phyloP scores from a whole-genome alignment of 2,329 filamentous ascomycete species.

The Penicillium sumatraense region DNA sequence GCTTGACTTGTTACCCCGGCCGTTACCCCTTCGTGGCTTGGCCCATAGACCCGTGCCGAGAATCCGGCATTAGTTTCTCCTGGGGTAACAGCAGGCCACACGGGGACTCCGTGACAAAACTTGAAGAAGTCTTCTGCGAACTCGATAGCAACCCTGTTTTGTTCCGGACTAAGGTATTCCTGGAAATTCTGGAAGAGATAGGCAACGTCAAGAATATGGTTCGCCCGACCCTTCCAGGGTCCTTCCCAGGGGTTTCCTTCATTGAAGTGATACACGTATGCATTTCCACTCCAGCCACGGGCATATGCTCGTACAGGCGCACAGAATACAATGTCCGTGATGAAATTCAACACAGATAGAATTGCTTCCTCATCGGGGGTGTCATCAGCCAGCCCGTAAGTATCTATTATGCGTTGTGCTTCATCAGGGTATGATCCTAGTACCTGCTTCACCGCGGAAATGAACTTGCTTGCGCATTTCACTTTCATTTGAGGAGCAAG shows the following conservation, averaged over 20 bases:
- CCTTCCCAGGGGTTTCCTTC: constrained; percentile 55
- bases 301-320: constrained; percentile 50
- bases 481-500: constrained; percentile 27
- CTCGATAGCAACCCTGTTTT: constrained; percentile 33
- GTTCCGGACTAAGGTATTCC: constrained; percentile 39
- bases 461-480: constrained; percentile 29
- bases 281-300: constrained; percentile 37
- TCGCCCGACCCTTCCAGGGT: constrained; percentile 43
- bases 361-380: constrained; percentile 49
- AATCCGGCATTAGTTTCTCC: constrained; percentile 24
- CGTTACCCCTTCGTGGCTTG: constrained; percentile 18
- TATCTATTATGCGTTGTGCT: constrained; percentile 35
- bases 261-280: constrained; percentile 52
- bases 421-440: constrained; percentile 29
- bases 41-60: constrained; percentile 32
- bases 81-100: constrained; percentile 33
- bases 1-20: constrained; percentile 14
- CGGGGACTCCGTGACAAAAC: constrained; percentile 44
- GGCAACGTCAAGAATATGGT: constrained; percentile 52
- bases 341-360: constrained; percentile 47
- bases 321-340: constrained; percentile 53
- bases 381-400: constrained; percentile 45
- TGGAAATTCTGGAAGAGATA: constrained; percentile 55
- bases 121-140: constrained; percentile 46
- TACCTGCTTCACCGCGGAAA: constrained; percentile 22